A percentile compares a stretch with the other conserved stretches of the same genome.
Conservation (phyloP, 2,329 filamentous ascomycete genomes). For the Ilyonectria mors-panacis region DNA sequence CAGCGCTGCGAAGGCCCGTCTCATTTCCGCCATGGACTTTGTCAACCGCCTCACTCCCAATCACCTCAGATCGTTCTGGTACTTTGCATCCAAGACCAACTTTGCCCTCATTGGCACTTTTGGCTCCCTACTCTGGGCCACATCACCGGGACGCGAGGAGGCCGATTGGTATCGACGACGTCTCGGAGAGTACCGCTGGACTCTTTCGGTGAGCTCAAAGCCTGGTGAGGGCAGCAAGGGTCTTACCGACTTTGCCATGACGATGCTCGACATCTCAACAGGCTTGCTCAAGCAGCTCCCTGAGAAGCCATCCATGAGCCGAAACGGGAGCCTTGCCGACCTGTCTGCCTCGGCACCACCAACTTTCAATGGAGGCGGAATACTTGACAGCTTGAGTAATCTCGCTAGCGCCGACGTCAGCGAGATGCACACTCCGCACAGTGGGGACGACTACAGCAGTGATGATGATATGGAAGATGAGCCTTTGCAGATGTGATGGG, state of each 20-base stretch:
- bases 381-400: conserved; percentile 60
- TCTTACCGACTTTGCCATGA: conserved; percentile 80
- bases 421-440: conserved; percentile 66
- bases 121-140: conserved; percentile 90
- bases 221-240: conserved; percentile 71
- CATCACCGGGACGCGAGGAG: conserved; percentile 88
- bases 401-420: conserved; percentile 64
- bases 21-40: conserved; percentile 98
- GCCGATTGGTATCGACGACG: conserved; percentile 92
- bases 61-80: conserved; percentile 94
- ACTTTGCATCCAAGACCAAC: conserved; percentile 88
- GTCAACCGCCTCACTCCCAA: conserved; percentile 91
- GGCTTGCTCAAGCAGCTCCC: conserved; percentile 78
- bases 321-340: conserved; percentile 66
- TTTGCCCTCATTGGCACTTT: conserved; percentile 97
- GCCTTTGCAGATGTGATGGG: conserved; percentile 40
- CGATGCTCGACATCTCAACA: conserved; percentile 81
- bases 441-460: conserved; percentile 65
- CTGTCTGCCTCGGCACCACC: conserved; percentile 56
- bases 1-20: conserved; percentile 90
- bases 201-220: conserved; percentile 86
- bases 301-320: conserved; percentile 77
- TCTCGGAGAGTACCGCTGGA: conserved; percentile 94
- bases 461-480: conserved; percentile 71
- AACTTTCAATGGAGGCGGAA: conserved; percentile 53